Evolutionary conservation across 2,329 filamentous ascomycete genomes (phyloP).

Genomic region (Sarocladiaceae sp.): DNA sequence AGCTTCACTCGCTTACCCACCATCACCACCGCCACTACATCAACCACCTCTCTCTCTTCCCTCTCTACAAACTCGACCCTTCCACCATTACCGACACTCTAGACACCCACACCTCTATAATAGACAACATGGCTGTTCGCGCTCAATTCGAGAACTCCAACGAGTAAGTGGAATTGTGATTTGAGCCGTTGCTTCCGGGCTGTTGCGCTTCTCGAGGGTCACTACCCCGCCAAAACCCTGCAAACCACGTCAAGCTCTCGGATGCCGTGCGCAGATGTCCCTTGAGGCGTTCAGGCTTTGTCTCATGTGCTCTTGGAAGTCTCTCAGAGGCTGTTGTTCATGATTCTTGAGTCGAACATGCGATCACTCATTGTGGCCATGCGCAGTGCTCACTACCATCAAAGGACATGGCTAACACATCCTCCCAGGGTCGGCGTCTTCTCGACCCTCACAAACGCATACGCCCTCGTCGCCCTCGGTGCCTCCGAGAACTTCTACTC

Average conservation of each 20-base stretch:
- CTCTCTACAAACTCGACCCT: constrained; percentile 10
- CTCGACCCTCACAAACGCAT: constrained; percentile 92
- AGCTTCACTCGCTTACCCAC: no score
- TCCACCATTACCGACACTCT: constrained; percentile 9
- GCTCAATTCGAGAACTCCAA: constrained; percentile 86
- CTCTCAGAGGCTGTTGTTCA: no score
- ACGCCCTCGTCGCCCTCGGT: constrained; percentile 88
- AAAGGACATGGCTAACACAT: constrained; percentile 11
- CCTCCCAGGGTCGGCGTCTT: constrained; percentile 83
- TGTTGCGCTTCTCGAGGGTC: not conserved
- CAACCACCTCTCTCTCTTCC: not conserved
- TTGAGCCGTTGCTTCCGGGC: not conserved
- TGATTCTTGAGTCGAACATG: no score
- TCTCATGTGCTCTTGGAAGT: no score
- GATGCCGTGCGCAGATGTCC: not conserved
- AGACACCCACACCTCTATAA: constrained; percentile 2
- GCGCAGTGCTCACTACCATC: no score
- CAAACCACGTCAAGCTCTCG: not conserved
- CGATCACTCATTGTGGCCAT: not conserved
- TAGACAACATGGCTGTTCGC: constrained; percentile 55
- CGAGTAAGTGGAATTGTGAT: constrained; percentile 54
- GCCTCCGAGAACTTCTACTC: constrained; percentile 99
- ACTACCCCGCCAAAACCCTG: constrained; percentile 16
- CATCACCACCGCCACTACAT: not conserved
- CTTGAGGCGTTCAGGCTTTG: no score